Evolutionary conservation across 805 yeast genomes (phyloP).

Genomic region (Candida parachauliodes): DNA sequence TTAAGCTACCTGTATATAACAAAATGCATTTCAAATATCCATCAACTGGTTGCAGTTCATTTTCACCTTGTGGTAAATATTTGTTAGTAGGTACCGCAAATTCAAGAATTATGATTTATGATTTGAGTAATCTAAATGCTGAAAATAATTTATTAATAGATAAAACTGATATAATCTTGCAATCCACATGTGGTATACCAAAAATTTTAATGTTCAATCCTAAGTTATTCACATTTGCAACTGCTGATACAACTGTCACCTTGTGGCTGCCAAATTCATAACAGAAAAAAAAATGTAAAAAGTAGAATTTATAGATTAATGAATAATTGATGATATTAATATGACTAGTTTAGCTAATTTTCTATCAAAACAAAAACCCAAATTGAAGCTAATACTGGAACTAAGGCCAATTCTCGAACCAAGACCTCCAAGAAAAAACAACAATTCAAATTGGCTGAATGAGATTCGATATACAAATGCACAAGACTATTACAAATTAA

Average conservation of each 20-base stretch:
- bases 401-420: background rate
- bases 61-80: constrained; percentile 40
- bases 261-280: constrained; percentile 31
- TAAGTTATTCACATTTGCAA: constrained; percentile 53
- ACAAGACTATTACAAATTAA: constrained; percentile 6
- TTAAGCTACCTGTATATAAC: constrained; percentile 13
- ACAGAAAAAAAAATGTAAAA: background rate
- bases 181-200: constrained; percentile 34
- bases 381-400: too few relatives aligned
- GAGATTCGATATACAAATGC: constrained; percentile 7
- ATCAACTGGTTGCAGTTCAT: constrained; percentile 29
- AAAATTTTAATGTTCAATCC: constrained; percentile 60
- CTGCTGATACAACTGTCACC: constrained; percentile 51
- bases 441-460: background rate
- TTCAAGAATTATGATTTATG: constrained; percentile 26
- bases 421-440: background rate
- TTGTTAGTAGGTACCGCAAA: constrained; percentile 30
- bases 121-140: constrained; percentile 20
- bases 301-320: background rate
- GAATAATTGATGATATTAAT: background rate
- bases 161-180: constrained; percentile 13
- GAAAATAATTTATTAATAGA: constrained; percentile 17
- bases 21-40: constrained; percentile 31
- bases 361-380: background rate
- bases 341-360: background rate